phyloP scores from a whole-genome alignment of 1,284 basidiomycete genomes.

The Porphyrellus sp. region DNA sequence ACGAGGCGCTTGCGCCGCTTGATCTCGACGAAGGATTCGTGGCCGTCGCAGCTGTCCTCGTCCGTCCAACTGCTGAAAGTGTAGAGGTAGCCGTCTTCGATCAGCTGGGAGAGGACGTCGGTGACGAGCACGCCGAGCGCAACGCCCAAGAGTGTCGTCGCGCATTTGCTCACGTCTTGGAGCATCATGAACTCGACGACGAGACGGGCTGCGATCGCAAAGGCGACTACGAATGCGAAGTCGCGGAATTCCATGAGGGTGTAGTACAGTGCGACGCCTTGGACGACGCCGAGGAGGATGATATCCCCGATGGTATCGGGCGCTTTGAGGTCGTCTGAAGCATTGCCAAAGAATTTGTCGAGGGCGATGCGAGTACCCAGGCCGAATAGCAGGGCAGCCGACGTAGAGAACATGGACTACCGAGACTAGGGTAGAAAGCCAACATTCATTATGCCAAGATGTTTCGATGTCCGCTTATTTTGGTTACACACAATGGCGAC shows the following conservation, averaged over 20 bases:
- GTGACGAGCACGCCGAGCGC: constrained; percentile 63
- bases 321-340: constrained; percentile 33
- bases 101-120: constrained; percentile 60
- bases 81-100: constrained; percentile 45
- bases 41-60: constrained; percentile 20
- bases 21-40: constrained; percentile 17
- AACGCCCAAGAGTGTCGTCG: constrained; percentile 58
- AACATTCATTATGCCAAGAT: constrained; percentile 13
- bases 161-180: constrained; percentile 51
- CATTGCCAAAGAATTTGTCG: constrained; percentile 49
- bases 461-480: constrained; percentile 29
- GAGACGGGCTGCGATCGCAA: constrained; percentile 58
- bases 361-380: constrained; percentile 69
- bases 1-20: constrained; percentile 32
- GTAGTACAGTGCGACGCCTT: constrained; percentile 71
- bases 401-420: constrained; percentile 40
- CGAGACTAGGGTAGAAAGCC: constrained; percentile 21
- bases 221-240: constrained; percentile 52
- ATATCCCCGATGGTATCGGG: constrained; percentile 50
- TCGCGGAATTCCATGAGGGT: constrained; percentile 52
- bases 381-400: constrained; percentile 46
- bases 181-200: constrained; percentile 53
- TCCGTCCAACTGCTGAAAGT: constrained; percentile 16
- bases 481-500: constrained; percentile 12
- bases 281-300: constrained; percentile 67